phyloP scores from a whole-genome alignment of 495 filamentous ascomycete genomes.

The Xylaria castorea region DNA sequence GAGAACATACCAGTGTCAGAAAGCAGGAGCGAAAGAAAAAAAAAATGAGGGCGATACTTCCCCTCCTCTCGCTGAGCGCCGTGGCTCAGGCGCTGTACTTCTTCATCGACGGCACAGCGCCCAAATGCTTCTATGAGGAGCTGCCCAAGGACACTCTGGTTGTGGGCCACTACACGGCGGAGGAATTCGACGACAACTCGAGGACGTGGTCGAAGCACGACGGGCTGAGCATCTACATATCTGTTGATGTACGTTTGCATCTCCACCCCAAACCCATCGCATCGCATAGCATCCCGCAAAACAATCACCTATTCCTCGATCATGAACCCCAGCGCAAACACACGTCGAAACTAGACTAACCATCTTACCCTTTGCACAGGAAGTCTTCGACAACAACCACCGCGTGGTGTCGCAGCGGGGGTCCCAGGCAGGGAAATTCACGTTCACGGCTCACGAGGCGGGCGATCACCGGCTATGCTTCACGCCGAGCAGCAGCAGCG shows the following conservation, averaged over 20 bases:
- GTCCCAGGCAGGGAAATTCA: conserved; percentile 80
- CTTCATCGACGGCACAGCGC: conserved; percentile 83
- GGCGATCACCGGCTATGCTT: conserved; percentile 97
- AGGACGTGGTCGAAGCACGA: conserved; percentile 71
- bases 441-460: conserved; percentile 91
- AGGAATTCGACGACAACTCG: conserved; percentile 73
- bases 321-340: neutral
- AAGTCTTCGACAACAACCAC: conserved; percentile 98
- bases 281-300: neutral
- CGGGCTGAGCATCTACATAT: conserved; percentile 82
- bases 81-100: conserved; percentile 86
- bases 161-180: conserved; percentile 86
- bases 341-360: neutral
- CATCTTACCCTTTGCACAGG: conserved; percentile 48
- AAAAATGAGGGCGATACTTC: conserved; percentile 57
- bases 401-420: conserved; percentile 89
- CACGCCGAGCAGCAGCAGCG: conserved; percentile 70
- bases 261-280: neutral
- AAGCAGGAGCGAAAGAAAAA: neutral
- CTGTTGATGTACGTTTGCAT: conserved; percentile 69
- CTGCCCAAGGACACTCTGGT: conserved; percentile 96
- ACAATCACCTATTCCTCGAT: neutral
- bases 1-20: neutral
- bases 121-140: conserved; percentile 98
- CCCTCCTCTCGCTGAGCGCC: conserved; percentile 56